A percentile compares a stretch with the other conserved stretches of the same genome.
Evolutionary conservation across 352 stramenopile species (phyloP).

Genomic region (Globisporangium mamillatum): DNA sequence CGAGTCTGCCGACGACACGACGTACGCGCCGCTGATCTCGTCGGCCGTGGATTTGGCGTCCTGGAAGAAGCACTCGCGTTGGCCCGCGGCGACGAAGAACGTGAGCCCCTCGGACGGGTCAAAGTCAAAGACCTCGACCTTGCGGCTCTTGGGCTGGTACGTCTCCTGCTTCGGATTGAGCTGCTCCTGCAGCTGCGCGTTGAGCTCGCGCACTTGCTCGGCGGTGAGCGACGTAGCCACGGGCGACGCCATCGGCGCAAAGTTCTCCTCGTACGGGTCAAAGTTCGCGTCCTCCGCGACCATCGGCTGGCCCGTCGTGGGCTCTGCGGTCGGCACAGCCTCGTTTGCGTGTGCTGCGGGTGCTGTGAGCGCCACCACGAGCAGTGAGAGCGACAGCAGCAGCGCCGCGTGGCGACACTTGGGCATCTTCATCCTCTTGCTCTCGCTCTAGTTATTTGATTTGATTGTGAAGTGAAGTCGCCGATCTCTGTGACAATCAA

Average conservation of each 20-base stretch:
- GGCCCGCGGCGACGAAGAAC: conserved; percentile 53
- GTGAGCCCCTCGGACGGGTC: conserved; percentile 78
- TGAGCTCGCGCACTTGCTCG: not conserved
- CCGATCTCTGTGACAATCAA: not conserved
- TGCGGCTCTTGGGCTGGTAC: conserved; percentile 39
- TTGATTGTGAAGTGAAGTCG: not conserved
- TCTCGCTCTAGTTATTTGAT: not conserved
- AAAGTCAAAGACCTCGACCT: conserved; percentile 73
- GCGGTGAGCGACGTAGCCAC: conserved; percentile 12
- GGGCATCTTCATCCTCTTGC: not conserved
- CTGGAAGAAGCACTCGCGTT: conserved; percentile 65
- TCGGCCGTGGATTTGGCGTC: conserved; percentile 69
- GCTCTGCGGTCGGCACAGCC: not conserved
- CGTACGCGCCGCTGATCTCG: conserved; percentile 59
- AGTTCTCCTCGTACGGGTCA: conserved; percentile 44
- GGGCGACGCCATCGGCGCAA: conserved; percentile 17
- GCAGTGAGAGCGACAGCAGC: not conserved
- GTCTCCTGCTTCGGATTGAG: conserved; percentile 11
- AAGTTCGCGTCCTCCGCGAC: conserved; percentile 56
- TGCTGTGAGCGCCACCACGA: not conserved
- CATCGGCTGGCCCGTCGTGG: conserved; percentile 11
- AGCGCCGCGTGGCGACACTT: not conserved
- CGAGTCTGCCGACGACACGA: conserved; percentile 70
- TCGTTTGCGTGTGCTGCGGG: not conserved
- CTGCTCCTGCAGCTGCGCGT: conserved; percentile 5